Base-by-base conservation (phyloP, 2,329 filamentous ascomycete genomes). In the Cladophialophora psammophila region DNA sequence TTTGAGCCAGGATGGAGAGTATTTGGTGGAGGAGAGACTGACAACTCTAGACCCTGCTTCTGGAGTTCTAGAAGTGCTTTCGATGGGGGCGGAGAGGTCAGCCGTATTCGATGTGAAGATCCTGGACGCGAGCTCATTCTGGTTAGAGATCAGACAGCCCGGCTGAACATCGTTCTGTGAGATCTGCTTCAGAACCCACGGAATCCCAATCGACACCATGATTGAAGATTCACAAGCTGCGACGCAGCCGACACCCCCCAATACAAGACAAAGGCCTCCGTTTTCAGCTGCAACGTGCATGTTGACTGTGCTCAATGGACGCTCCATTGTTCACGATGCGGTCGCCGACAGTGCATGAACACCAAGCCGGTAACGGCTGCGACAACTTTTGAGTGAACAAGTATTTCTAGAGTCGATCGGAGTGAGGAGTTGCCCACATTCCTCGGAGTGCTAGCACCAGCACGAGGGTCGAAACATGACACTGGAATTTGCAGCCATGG, bases 21-120 rank as follows among this genome's bases (percentile, higher is more conserved):
- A 35, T 57, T 65, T 7, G 40, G 20, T n/a, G 65, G 52, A 20
- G 62, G 52, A 15, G 64, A 64, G 2, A 62, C 38, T 34, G 65
- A 52, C 13, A 72, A 38, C 60, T 72, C 72, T 10, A 73, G 45
- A 40, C 71, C 69, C 35, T 68, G 65, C 40, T 65, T 69, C 40
- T 72, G 71, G 13, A 72, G 61, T 18, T 67, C 63, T 15, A 73
- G 61, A 13, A 71, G 67, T 34, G 72, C 67, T 58, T 63, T 48
- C 9, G 70, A 72, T 4, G 72, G 72, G 36, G 65, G 68, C 26
- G 70, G 70, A 48, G 71, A 61, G 42, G 55, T 65, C 38, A 64
- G 55, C 42, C 45, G 60, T 34, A 42, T 50, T 50, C 63, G 68
- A 18, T 59, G 60, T 18, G 64, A 38, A 18, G 63, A 70, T 26